Conservation (phyloP, 2,329 filamentous ascomycete genomes). For the Colletotrichum sp. region DNA sequence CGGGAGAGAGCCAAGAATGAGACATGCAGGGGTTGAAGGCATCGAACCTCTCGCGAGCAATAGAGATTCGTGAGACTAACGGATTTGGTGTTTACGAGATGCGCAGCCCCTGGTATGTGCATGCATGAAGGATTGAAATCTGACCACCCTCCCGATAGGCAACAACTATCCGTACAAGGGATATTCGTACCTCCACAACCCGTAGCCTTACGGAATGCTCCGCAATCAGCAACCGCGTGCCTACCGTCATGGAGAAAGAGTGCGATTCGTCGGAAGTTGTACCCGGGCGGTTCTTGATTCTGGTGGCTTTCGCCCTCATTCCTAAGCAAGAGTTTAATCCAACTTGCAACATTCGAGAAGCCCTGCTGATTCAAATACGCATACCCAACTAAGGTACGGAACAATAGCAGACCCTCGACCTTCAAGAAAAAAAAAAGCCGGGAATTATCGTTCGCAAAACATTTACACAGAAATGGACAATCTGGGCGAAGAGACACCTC, state of each 20-base stretch:
- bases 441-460: accelerated
- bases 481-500: neutral
- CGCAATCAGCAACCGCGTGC: neutral
- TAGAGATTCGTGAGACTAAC: neutral
- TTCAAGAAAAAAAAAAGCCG: neutral
- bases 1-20: neutral
- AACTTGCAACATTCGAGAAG: neutral
- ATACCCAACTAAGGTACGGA: neutral
- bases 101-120: neutral
- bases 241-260: neutral
- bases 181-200: neutral
- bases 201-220: neutral
- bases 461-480: neutral
- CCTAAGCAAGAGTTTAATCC: neutral
- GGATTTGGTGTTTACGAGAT: neutral
- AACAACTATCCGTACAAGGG: neutral
- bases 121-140: neutral
- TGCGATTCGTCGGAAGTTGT: neutral
- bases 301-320: neutral
- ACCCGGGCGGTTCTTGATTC: neutral
- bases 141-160: neutral
- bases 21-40: neutral
- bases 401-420: neutral
- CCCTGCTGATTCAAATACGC: neutral
- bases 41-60: neutral